Percentiles rank a stretch among this genome's conserved stretches.
Evolutionary conservation across 1,284 basidiomycete genomes (phyloP).

Genomic region (Fomitopsis pinicola): DNA sequence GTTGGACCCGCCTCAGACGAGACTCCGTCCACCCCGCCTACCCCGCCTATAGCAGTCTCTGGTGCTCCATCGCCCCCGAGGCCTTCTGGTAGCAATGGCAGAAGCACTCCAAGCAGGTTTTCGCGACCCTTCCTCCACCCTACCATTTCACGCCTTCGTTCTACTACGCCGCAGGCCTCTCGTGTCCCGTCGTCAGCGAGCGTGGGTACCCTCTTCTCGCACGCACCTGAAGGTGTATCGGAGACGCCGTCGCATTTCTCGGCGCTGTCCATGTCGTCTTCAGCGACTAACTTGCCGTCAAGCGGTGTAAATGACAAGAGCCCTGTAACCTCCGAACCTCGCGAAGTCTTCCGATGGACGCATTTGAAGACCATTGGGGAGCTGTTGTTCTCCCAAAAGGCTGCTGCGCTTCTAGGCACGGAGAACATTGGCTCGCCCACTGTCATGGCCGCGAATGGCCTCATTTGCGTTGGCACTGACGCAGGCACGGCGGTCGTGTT

Average conservation of each 20-base stretch:
- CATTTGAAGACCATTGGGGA: constrained; percentile 59
- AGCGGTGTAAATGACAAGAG: constrained; percentile 9
- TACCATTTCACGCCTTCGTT: constrained; percentile 79
- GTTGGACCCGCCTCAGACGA: constrained; percentile 37
- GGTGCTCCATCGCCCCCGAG: constrained; percentile 30
- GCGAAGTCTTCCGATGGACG: constrained; percentile 78
- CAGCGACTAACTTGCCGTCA: constrained; percentile 49
- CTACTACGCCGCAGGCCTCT: constrained; percentile 52
- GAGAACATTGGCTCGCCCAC: constrained; percentile 64
- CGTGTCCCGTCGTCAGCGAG: constrained; percentile 46
- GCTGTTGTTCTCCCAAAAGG: constrained; percentile 59
- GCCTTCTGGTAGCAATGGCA: constrained; percentile 30
- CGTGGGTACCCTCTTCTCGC: constrained; percentile 39
- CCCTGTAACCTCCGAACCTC: constrained; percentile 10
- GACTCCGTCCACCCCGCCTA: constrained; percentile 44
- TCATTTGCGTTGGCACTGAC: constrained; percentile 88
- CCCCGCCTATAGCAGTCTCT: constrained; percentile 35
- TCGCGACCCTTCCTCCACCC: constrained; percentile 66
- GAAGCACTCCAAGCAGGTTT: constrained; percentile 28
- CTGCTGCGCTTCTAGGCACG: constrained; percentile 56
- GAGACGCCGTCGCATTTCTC: constrained; percentile 66
- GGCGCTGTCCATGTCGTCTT: constrained; percentile 66
- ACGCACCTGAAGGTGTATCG: constrained; percentile 39
- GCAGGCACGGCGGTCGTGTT: constrained; percentile 80
- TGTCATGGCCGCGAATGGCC: constrained; percentile 80